Evolutionary conservation across 306 rosid genomes (phyloP).

Genomic region (Ormosia emarginata): DNA sequence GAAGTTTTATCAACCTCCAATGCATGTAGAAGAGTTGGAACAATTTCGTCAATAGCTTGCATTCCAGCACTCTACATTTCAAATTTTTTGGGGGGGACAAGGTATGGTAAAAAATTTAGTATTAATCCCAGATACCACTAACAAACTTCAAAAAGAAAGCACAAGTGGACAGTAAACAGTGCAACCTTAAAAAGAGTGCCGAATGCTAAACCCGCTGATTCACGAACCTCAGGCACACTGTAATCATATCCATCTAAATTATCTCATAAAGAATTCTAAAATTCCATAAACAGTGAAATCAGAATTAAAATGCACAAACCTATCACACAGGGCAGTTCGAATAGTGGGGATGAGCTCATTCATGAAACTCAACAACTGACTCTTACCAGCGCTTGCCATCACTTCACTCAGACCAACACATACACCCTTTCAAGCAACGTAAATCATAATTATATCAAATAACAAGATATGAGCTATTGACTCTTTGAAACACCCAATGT

Average conservation of each 20-base stretch:
- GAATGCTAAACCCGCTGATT: slow-evolving; percentile 93
- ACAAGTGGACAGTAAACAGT: neutral
- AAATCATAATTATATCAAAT: slow-evolving; percentile 18
- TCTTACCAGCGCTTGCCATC: slow-evolving; percentile 90
- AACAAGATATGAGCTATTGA: neutral
- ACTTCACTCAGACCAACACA: slow-evolving; percentile 98
- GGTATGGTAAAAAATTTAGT: neutral
- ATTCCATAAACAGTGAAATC: neutral
- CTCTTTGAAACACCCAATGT: neutral
- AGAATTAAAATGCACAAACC: slow-evolving; percentile 43
- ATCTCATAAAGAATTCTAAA: slow-evolving; percentile 1
- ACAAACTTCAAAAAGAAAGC: neutral
- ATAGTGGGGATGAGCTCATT: slow-evolving; percentile 91
- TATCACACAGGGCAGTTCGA: slow-evolving; percentile 92
- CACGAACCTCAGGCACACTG: slow-evolving; percentile 88
- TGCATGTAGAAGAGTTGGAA: slow-evolving; percentile 94
- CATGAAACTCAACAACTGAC: slow-evolving; percentile 92
- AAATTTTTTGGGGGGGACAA: neutral
- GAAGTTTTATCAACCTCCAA: slow-evolving; percentile 88
- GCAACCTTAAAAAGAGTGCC: slow-evolving; percentile 92
- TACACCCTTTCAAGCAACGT: slow-evolving; percentile 64
- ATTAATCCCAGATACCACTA: neutral
- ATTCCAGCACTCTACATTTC: slow-evolving; percentile 84
- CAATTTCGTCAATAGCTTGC: slow-evolving; percentile 98
- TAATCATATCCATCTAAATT: slow-evolving; percentile 21